Conservation (phyloP, 306 rosid species). For the Luffa aegyptiaca region DNA sequence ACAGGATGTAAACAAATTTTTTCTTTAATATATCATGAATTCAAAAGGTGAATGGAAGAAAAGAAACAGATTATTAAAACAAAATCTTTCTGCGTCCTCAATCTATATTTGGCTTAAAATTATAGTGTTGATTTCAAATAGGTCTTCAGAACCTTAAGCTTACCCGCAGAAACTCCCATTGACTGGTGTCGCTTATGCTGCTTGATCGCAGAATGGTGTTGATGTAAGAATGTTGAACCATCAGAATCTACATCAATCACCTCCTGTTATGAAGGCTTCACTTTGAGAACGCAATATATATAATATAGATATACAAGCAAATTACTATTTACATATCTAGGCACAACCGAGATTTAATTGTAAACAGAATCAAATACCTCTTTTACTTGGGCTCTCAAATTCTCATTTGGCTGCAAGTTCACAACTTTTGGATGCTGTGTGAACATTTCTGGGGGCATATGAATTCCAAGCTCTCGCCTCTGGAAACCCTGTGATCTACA, state of each 20-base stretch:
- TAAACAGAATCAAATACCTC: not conserved
- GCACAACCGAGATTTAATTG: not conserved
- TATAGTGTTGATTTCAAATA: not conserved
- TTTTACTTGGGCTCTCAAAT: not conserved
- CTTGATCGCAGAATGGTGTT: not conserved
- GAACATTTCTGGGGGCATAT: not conserved
- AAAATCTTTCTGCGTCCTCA: not conserved
- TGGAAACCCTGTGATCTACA: not conserved
- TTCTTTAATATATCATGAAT: not conserved
- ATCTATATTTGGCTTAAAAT: not conserved
- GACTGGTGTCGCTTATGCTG: slow-evolving; percentile 3
- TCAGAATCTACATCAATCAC: not conserved
- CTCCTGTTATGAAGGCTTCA: not conserved
- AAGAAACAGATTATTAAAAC: not conserved
- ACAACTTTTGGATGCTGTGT: not conserved
- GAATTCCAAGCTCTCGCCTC: not conserved
- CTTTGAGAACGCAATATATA: not conserved
- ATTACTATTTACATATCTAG: not conserved
- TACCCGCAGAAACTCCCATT: not conserved
- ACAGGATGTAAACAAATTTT: not conserved
- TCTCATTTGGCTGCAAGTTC: slow-evolving; percentile 6
- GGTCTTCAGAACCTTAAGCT: not conserved
- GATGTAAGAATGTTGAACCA: not conserved
- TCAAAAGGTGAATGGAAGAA: not conserved
- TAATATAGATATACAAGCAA: not conserved